Base-by-base conservation (phyloP, 1,284 basidiomycete species). In the Ceratobasidium sp. region DNA sequence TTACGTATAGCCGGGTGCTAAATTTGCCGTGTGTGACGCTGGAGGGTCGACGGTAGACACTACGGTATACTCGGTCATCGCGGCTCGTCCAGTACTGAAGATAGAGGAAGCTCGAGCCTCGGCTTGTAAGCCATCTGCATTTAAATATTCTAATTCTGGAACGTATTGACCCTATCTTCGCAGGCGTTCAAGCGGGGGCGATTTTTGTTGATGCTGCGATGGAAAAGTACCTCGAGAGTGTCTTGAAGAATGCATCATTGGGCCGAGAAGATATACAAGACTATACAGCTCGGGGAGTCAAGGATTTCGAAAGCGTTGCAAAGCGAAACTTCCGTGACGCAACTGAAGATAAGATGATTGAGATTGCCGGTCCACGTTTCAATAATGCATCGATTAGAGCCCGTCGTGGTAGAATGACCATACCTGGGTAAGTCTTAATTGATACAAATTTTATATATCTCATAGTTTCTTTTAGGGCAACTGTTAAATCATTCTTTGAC, bases 401-500 rank as follows among this genome's bases (percentile, higher is more conserved):
- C n/a, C 65, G 71, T 10, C 71, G 56, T 42, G 71, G 56, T 50
- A 44, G 65, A 1, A 67, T 70, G 54, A 48, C 48, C 4, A 0
- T 64, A 15, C 9, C 57, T 40, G 50, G 64, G 70, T 61, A 23
- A 50, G 76, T 15, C n/a, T 1, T 54, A 33, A 20, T 40, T 20
- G 17, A 67, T 52, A 1, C 42, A 62, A 38, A 54, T 76, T 0
- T 33, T 33, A 33, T 33, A 33, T 3, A 77, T 10, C 40, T 40
- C 3, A 48, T 10, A 26, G 20, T 44, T 42, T 5, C 23, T 17
- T 20, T 17, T 20, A 57, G 70, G n/a, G 15, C 44, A 15, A 17
- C 40, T 65, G n/a, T 75, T 10, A 46, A 56, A n/a, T 74, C 71
- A 3, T 78, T 78, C 17, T 78, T 78, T 50, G 40, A 68, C 5